These are phyloP conservation scores for Coprinopsis marcescibilis DNA, from an alignment of 768 basidiomycete species.

Conservation along the genomic window DNA sequence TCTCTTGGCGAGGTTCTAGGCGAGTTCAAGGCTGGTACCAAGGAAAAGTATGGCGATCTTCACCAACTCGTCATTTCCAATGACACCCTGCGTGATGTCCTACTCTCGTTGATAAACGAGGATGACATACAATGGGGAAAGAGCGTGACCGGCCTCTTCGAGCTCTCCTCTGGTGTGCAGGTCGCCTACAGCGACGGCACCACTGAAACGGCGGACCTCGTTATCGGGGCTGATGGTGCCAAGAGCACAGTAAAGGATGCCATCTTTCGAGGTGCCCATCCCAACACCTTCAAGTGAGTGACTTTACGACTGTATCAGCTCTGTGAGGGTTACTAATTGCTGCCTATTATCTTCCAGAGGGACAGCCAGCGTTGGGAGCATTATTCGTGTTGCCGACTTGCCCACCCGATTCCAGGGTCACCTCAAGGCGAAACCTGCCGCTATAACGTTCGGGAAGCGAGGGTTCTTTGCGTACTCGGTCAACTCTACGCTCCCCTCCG, in stretches of 20 bases:
- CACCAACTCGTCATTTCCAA: slow-evolving; percentile 28
- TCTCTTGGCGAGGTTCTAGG: slow-evolving; percentile 31
- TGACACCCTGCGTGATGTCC: slow-evolving; percentile 27
- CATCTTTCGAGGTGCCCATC: slow-evolving; percentile 22
- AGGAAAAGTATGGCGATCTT: slow-evolving; percentile 25
- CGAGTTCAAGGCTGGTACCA: slow-evolving; percentile 19
- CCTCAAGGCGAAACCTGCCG: slow-evolving; percentile 24
- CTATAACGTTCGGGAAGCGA: slow-evolving; percentile 32
- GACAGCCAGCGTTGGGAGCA: neutral
- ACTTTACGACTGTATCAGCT: neutral
- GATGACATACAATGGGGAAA: slow-evolving; percentile 27
- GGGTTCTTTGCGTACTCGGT: slow-evolving; percentile 35
- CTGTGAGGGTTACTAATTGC: too few species aligned
- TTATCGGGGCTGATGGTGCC: slow-evolving; percentile 37
- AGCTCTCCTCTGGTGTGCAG: slow-evolving; percentile 11
- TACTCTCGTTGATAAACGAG: slow-evolving; percentile 23
- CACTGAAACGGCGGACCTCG: slow-evolving; percentile 27
- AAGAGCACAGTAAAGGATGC: slow-evolving; percentile 29
- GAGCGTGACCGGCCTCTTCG: slow-evolving; percentile 16
- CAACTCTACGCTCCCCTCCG: slow-evolving; percentile 12
- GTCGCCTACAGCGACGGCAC: slow-evolving; percentile 27
- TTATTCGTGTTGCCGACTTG: slow-evolving; percentile 17
- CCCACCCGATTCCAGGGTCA: slow-evolving; percentile 22
- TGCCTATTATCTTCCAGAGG: too few species aligned
- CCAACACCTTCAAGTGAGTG: slow-evolving; percentile 17